phyloP scores from a whole-genome alignment of 495 filamentous ascomycete genomes.

The Parathielavia appendiculata region DNA sequence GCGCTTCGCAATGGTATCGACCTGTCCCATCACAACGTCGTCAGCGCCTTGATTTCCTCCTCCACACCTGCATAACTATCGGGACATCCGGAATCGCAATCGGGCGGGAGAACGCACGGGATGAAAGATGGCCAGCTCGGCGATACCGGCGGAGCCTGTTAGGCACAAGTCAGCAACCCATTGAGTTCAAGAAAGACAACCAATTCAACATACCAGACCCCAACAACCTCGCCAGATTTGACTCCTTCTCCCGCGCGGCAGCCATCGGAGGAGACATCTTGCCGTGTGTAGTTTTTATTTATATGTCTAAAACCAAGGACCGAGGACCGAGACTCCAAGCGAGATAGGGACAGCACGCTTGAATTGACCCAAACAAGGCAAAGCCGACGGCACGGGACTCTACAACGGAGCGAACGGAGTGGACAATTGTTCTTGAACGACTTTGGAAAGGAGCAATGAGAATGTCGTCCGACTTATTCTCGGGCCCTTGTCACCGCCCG shows the following conservation, averaged over 20 bases:
- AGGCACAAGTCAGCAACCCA: not conserved
- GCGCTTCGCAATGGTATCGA: constrained; percentile 97
- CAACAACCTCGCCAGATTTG: constrained; percentile 74
- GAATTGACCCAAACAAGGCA: not conserved
- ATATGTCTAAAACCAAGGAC: not conserved
- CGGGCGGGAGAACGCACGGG: constrained; percentile 56
- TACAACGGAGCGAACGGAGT: not conserved
- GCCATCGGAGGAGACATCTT: constrained; percentile 48
- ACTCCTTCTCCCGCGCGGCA: constrained; percentile 74
- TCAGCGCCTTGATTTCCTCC: constrained; percentile 8
- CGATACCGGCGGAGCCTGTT: constrained; percentile 85
- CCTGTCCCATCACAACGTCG: constrained; percentile 48
- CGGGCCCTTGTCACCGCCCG: constrained; percentile 8
- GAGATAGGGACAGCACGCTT: not conserved
- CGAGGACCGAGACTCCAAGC: not conserved
- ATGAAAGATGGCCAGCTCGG: constrained; percentile 94
- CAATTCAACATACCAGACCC: constrained; percentile 68
- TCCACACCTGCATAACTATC: constrained; percentile 8
- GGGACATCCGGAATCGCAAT: constrained; percentile 16
- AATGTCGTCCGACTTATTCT: constrained; percentile 11
- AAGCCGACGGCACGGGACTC: not conserved
- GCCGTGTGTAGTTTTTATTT: constrained; percentile 2
- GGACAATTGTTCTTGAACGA: not conserved
- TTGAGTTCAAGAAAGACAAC: not conserved
- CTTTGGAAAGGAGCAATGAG: not conserved